Evolutionary conservation across 108 stramenopile genomes (phyloP), one percentile per base, ranked within the genome.

Genomic region (Fragilaria crotonensis): DNA sequence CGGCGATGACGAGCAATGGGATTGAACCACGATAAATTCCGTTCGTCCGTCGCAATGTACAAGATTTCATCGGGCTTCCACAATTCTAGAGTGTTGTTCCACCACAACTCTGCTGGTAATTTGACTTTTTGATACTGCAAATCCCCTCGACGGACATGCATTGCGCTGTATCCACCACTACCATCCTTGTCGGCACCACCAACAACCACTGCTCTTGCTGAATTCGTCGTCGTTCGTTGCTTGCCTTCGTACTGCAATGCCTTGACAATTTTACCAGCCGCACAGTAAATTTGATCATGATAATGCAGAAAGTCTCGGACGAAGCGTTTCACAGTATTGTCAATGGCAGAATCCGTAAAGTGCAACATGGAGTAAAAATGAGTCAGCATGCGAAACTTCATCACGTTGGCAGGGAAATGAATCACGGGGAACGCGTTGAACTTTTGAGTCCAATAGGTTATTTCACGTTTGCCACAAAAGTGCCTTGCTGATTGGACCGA

Each of bases 81-180:
- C 4, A 86, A 33, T 25, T 81, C 85, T 54, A 80, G 81, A 5
- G 81, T 86, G 60, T 82, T 81, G 25, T 85, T 70, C 50, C 87
- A 84, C 79, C 83, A 83, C 44, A 82, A 80, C 25, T 82, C 71
- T 0, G 86, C 90, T 9, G 79, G 58, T 33, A 95, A 64, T 46
- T 80, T 84, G 2, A 77, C 77, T 33, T 85, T 85, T 56, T 87
- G 81, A 71, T 84, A 89, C 45, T 89, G 87, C 57, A 87, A 89
- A 52, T 95, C 94, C 4, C 94, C 94, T 7, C 94, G 70, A 2
- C 94, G 74, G 51, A 93, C 68, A 60, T 95, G 94, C 73, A 95
- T 57, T 9, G 91, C 67, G 1, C 84, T 83, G 63, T 70, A 95
- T 5, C 64, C 70, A 1, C 85, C 84, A 47, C 49, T 64, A 14